Percentiles rank a stretch among this genome's conserved stretches.
These are phyloP conservation scores for Saccharomycopsis guyanensis DNA, from an alignment of 805 yeast genomes.

Conservation along the genomic window DNA sequence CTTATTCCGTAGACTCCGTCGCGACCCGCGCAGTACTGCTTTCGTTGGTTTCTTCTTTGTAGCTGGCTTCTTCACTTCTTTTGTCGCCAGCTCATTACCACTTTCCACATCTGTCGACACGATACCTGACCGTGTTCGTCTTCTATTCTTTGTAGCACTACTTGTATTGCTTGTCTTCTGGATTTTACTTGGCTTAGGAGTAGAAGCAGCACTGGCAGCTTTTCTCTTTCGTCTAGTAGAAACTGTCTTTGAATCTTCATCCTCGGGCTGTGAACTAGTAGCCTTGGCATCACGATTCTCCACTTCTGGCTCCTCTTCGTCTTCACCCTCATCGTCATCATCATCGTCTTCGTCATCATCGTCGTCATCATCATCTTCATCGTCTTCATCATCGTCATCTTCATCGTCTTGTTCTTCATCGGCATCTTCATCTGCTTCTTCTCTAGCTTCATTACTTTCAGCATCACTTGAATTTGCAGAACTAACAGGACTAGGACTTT, in stretches of 20 bases:
- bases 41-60: not conserved
- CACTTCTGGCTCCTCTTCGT: slow-evolving; percentile 4
- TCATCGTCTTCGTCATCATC: not conserved
- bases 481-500: no score
- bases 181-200: not conserved
- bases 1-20: not conserved
- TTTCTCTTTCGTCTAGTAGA: slow-evolving; percentile 1
- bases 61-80: not conserved
- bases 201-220: not conserved
- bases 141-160: not conserved
- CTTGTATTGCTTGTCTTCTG: not conserved
- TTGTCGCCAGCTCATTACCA: not conserved
- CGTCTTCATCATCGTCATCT: slow-evolving; percentile 1
- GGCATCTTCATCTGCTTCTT: not conserved
- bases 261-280: no score
- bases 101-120: not conserved
- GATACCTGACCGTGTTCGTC: slow-evolving; percentile 5
- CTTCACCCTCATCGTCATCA: slow-evolving; percentile 4
- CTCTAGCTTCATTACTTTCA: not conserved
- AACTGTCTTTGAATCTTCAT: slow-evolving; percentile 1
- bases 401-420: not conserved
- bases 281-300: slow-evolving; percentile 1
- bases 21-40: not conserved
- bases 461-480: no score
- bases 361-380: not conserved